Evolutionary conservation across 441 rosid species (phyloP), one percentile per base, ranked within the genome.

Genomic region (Adansonia rubrostipa): DNA sequence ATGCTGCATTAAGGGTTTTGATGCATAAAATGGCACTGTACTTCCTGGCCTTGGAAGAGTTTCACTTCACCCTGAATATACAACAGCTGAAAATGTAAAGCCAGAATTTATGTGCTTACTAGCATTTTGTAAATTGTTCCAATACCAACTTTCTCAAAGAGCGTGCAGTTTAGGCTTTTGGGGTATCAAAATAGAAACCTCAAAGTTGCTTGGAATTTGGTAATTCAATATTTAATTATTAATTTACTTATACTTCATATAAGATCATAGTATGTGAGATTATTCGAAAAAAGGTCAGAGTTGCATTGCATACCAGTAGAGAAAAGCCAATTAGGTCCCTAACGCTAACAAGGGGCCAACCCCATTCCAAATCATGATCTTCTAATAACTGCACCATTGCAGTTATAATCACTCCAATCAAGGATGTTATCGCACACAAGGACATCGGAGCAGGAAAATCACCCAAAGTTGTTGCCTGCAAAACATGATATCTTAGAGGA

Each of bases 391-490:
- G 84, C 19, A 88, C 84, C 13, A 80, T 15, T 9, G 83, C 81
- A 54, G 98, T 92, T 61, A 83, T 85, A 74, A 91, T 17, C 48
- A 88, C 92, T 51, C 98, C 99, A 1, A 94, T 83, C 50, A 92
- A 80, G 14, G 97, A 89, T 68, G 99, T 93, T 80, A 89, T 82
- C 1, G 93, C 94, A 82, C 92, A 89, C 71, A 96, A 73, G 1
- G 99, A 93, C 60, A 93, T 86, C 0, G 99, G 99, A 20, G 98
- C 99, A 0, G 97, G 97, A 80, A 96, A 96, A 73, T 90, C 92
- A 6, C 80, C 86, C 85, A 92, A 79, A 36, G 95, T 86, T 2
- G 86, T 61, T 1, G 98, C 98, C 97, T 95, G 85, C 15, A 56
- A 65, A 24, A 65, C 36, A 60, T 1, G 5, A n/a, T 10, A n/a